phyloP scores from a whole-genome alignment of 257 asterid genomes.

The Hygrophila difformis region DNA sequence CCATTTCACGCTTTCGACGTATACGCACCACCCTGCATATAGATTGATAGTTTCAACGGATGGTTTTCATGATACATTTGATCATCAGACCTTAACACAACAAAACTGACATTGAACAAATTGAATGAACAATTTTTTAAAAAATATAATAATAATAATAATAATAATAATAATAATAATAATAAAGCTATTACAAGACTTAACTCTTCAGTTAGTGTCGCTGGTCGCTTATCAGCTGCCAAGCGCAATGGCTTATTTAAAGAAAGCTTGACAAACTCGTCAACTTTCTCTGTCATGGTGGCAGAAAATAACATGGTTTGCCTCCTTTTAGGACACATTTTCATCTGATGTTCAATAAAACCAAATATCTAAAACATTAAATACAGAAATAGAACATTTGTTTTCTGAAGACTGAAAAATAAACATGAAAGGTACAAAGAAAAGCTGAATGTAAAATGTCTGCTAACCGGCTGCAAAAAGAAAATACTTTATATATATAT shows the following conservation, averaged over 20 bases:
- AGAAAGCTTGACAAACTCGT: constrained; percentile 69
- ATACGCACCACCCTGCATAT: constrained; percentile 85
- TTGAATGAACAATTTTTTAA: constrained; percentile 2
- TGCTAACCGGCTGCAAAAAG: too few species aligned
- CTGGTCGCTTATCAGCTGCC: constrained; percentile 77
- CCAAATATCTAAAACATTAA: constrained; percentile 12
- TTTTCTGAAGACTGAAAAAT: too few species aligned
- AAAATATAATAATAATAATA: constrained; percentile 1
- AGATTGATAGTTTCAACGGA: constrained; percentile 12
- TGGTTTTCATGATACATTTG: not conserved
- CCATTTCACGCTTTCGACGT: constrained; percentile 86
- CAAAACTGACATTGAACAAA: constrained; percentile 1
- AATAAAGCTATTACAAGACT: too few species aligned
- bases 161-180: too few species aligned
- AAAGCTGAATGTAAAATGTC: too few species aligned
- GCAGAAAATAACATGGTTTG: constrained; percentile 97
- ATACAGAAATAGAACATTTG: constrained; percentile 12
- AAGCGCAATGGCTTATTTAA: constrained; percentile 80
- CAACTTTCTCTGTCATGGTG: constrained; percentile 79
- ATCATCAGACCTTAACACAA: too few species aligned
- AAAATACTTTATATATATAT: too few species aligned
- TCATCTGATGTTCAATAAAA: constrained; percentile 47
- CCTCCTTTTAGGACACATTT: constrained; percentile 82
- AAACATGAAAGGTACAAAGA: too few species aligned
- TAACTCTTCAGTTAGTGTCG: constrained; percentile 81